Evolutionary conservation across 371 early-diverging fungal species (phyloP), one percentile per base, ranked within the genome.

Genomic region (Phascolomyces articulosus): DNA sequence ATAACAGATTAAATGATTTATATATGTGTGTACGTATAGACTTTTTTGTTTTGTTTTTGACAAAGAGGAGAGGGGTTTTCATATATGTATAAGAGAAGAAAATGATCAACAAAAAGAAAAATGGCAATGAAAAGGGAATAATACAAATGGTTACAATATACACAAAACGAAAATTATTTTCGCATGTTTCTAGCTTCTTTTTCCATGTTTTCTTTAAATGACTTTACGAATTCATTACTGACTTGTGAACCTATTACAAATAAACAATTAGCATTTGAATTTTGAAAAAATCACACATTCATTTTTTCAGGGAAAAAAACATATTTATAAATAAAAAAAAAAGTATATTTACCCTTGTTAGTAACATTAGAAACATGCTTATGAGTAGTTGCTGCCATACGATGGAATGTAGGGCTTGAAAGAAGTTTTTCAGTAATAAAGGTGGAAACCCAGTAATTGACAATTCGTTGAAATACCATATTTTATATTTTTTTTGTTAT

Each of bases 121-220:
- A 11, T 34, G 34, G 34, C 6, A 34, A 34, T 34, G 34, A 34
- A n/a, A n/a, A 11, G 34, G 34, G 34, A 34, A 34, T 34, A 34
- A 9, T 34, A 34, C 34, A 34, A 34, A n/a, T n/a, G 6, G 34
- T 34, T 34, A 34, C 34, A 34, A 34, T 34, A 34, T 34, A 34
- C 34, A 34, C 34, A 34, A 23, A 55, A 27, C 2, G 60, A 20
- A 60, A 20, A 16, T 29, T 67, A 62, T 54, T 62, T 67, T 16
- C 62, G 62, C 16, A 21, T 31, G 44, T 76, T 78, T 64, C 71
- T 72, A 9, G 67, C 62, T 58, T 83, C 83, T 69, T 83, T 83
- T 60, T 83, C 79, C 8, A 83, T 65, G 62, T 80, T 80, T 65
- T 80, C 83, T 64, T 74, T 83, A 67, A 83, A 80, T 18, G 79